Conservation (phyloP, 2,329 filamentous ascomycete genomes). For the Cercospora sesami region DNA sequence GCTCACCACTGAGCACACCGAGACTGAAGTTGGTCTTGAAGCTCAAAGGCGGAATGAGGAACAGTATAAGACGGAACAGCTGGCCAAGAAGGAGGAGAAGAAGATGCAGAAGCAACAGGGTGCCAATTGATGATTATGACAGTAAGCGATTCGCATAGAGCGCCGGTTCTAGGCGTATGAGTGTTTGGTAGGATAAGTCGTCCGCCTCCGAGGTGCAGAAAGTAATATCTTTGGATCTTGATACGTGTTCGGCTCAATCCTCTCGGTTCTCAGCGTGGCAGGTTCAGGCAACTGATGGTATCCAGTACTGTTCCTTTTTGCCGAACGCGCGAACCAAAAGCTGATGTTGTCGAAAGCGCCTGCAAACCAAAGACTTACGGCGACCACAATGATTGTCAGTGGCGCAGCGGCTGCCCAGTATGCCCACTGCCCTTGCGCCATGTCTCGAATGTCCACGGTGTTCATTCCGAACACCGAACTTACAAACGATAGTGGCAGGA, state of each 20-base stretch:
- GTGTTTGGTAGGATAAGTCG: conserved; percentile 6
- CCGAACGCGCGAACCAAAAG: conserved; percentile 8
- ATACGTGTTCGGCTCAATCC: neutral
- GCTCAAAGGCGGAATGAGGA: neutral
- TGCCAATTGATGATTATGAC: neutral
- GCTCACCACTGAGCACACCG: neutral
- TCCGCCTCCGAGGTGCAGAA: neutral
- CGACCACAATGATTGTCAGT: conserved; percentile 14
- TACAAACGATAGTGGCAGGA: conserved; percentile 47
- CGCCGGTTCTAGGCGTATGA: neutral
- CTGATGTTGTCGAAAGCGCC: conserved; percentile 15
- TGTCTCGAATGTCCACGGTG: conserved; percentile 31
- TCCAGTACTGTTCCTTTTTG: neutral
- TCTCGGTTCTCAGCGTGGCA: neutral
- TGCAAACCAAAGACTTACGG: conserved; percentile 18
- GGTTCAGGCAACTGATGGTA: neutral
- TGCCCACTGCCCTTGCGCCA: conserved; percentile 14
- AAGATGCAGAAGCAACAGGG: neutral
- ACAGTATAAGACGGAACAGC: neutral
- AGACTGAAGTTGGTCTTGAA: neutral
- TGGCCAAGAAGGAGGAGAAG: neutral
- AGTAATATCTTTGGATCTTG: neutral
- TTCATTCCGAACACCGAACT: conserved; percentile 49
- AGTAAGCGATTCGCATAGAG: neutral
- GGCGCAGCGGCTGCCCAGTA: conserved; percentile 17